Conservation (phyloP, 352 stramenopile genomes). For the Poterioochromonas sp. region DNA sequence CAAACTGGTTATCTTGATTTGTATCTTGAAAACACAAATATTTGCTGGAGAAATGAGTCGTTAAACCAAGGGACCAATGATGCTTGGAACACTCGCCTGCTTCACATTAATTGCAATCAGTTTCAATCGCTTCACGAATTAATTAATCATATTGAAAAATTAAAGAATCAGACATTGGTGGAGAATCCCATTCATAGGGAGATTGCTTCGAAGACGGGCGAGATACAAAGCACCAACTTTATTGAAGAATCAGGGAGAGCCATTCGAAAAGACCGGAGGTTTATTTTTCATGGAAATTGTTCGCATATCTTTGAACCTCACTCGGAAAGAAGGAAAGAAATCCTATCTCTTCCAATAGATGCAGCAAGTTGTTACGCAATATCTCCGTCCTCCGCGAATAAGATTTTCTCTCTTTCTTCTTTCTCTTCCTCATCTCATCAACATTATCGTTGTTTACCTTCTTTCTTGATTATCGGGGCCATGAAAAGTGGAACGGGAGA, state of each 20-base stretch:
- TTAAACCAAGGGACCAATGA: neutral
- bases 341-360: neutral
- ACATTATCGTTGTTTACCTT: constrained; percentile 2
- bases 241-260: too few species aligned
- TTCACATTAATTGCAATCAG: neutral
- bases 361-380: neutral
- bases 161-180: too few species aligned
- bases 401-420: neutral
- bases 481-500: constrained; percentile 17
- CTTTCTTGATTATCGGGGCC: neutral
- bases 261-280: too few species aligned
- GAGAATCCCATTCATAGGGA: too few species aligned
- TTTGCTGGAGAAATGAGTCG: neutral
- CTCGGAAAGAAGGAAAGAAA: neutral
- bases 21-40: neutral
- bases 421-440: neutral
- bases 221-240: too few species aligned
- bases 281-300: too few species aligned
- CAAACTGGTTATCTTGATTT: constrained; percentile 14
- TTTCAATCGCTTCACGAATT: neutral
- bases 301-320: neutral
- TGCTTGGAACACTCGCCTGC: neutral
- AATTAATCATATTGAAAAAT: too few species aligned
- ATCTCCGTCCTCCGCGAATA: neutral
- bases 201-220: too few species aligned